Base-by-base conservation (phyloP, 148 eudicot species). In the Talinum fruticosum region DNA sequence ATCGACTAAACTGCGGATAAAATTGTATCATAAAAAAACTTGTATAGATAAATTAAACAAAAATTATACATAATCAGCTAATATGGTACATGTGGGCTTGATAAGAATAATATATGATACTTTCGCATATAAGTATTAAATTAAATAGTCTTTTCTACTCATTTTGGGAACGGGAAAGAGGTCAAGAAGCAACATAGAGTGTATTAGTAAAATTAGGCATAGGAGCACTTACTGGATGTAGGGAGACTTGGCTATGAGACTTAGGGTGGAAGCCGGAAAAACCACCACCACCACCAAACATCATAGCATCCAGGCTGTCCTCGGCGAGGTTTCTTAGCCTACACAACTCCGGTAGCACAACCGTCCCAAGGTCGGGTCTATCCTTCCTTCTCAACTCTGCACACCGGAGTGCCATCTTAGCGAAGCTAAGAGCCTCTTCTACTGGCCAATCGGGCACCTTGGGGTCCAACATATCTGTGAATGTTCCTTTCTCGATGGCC, bases 361-460 rank as follows among this genome's bases (percentile, higher is more conserved):
- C 90, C 2, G 82, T 86, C 8, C 87, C 91, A 10, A 95, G 96
- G 79, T 93, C 97, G 0, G 99, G 99, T 59, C 99, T 83, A 32
- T 95, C 99, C 78, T 83, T 92, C 79, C 91, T 79, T 65, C 99
- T 79, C 47, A 95, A 85, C 86, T 95, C 96, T 1, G 90, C 87
- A 66, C 99, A 95, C 71, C 81, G 66, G 4, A 95, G 88, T n/a
- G 90, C 81, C 67, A 93, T 10, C 81, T 82, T 89, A 0, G 97
- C 94, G 64, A 89, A 88, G 37, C 57, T 61, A 68, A 86, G 72
- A n/a, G 96, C 89, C 64, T 92, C 93, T 38, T 95, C 91, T 18
- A 85, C 35, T 2, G 99, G 97, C 94, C 97, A 95, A 75, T 95
- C 93, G 4, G 83, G 80, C 30, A 95, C 89, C 28, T 67, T 29